Percentiles rank a stretch among this genome's conserved stretches.
These are phyloP conservation scores for Candolleomyces aberdarensis DNA, from an alignment of 768 basidiomycete genomes.

Conservation along the genomic window DNA sequence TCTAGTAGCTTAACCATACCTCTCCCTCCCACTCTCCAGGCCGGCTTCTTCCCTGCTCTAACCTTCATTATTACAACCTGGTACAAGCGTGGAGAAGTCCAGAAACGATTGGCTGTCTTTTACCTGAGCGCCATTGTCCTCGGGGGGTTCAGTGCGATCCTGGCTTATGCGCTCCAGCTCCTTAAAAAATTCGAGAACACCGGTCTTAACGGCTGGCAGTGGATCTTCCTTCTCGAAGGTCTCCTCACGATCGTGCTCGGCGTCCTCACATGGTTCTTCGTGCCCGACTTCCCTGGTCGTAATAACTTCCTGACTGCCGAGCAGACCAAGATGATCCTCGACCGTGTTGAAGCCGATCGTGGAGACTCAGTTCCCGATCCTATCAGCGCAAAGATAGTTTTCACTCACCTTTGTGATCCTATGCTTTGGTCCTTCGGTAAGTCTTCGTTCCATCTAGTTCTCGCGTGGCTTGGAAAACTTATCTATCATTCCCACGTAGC, in stretches of 20 bases:
- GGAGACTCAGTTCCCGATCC: slow-evolving; percentile 35
- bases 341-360: slow-evolving; percentile 34
- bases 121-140: slow-evolving; percentile 29
- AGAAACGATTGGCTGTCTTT: slow-evolving; percentile 34
- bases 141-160: slow-evolving; percentile 25
- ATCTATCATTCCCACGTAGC: slow-evolving; percentile 12
- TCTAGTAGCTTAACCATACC: slow-evolving; percentile 11
- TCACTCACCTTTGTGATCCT: slow-evolving; percentile 34
- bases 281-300: slow-evolving; percentile 34
- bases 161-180: slow-evolving; percentile 27
- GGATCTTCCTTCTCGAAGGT: slow-evolving; percentile 36
- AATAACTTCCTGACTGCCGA: slow-evolving; percentile 32
- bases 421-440: slow-evolving; percentile 34
- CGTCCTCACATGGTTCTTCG: slow-evolving; percentile 25
- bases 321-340: slow-evolving; percentile 32
- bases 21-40: slow-evolving; percentile 4
- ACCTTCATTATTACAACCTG: slow-evolving; percentile 41
- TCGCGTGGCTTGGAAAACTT: background rate
- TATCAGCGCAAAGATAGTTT: slow-evolving; percentile 26
- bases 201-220: slow-evolving; percentile 32
- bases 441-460: background rate
- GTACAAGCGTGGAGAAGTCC: slow-evolving; percentile 42
- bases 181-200: slow-evolving; percentile 19
- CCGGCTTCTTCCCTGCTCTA: slow-evolving; percentile 40
- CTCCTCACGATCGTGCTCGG: slow-evolving; percentile 28